Base-by-base conservation (phyloP, 306 rosid species). In the Vicia faba region DNA sequence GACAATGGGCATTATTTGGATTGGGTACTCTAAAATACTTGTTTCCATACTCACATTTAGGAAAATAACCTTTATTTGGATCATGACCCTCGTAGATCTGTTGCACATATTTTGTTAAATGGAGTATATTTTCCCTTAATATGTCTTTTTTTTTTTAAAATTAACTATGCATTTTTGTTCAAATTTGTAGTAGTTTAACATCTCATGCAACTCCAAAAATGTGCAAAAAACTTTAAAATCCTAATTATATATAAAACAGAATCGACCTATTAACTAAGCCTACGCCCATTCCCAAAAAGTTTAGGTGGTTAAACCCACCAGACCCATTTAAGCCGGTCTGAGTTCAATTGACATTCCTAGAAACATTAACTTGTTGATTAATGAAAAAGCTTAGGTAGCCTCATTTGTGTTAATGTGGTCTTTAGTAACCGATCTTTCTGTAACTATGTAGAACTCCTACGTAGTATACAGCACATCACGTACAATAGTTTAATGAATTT, bases 301-400 rank as follows among this genome's bases (percentile, higher is more conserved):
- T 18, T 16, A 18, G 28, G 55, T 11, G 2, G 7, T 53, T 53
- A 31, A 31, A 59, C 14, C 49, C 2, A 61, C 15, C 2, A 61
- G 31, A 61, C 49, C 64, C 29, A 39, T 61, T 38, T 61, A 61
- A 5, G 9, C 16, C 0, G 11, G 29, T 36, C 3, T 38, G 45
- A 61, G 20, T 61, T 61, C 53, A 62, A 20, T 12, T 23, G 18
- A 4, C 53, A 40, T 62, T 28, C 20, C 38, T 20, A 48, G 48
- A 61, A 71, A 71, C 72, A 20, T 20, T 19, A 7, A 56, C 54
- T 48, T 66, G 18, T 67, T 48, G 9, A 49, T 75, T 57, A 36
- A 59, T 67, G 63, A 14, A 48, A 39, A 67, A 59, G 64, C 69
- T 38, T 50, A 58, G 56, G 53, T 14, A 15, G 39, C 23, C 63